Evolutionary conservation across 805 yeast genomes (phyloP).

Genomic region (Yamadazyma philogaea): DNA sequence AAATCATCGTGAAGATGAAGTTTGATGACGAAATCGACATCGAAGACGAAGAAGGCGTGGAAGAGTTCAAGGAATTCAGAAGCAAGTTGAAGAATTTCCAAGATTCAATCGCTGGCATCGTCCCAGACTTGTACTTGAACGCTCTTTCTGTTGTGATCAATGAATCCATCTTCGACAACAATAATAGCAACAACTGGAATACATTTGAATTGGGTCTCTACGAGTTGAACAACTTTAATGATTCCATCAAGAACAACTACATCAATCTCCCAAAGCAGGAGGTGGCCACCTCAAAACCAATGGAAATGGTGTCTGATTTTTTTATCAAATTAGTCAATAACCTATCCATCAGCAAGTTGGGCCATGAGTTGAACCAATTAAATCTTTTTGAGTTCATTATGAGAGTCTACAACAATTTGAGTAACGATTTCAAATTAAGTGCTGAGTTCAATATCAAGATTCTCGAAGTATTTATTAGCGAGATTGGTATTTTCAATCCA

Average conservation of each 20-base stretch:
- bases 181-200: slow-evolving; percentile 53
- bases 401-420: slow-evolving; percentile 67
- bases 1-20: slow-evolving; percentile 73
- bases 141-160: slow-evolving; percentile 60
- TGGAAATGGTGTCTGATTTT: slow-evolving; percentile 57
- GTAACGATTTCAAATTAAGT: slow-evolving; percentile 23
- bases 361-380: slow-evolving; percentile 80
- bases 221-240: slow-evolving; percentile 77
- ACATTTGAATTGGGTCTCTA: slow-evolving; percentile 81
- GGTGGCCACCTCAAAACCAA: slow-evolving; percentile 64
- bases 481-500: slow-evolving; percentile 75
- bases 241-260: slow-evolving; percentile 73
- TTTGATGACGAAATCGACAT: slow-evolving; percentile 63
- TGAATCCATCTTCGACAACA: slow-evolving; percentile 35
- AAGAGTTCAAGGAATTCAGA: slow-evolving; percentile 79
- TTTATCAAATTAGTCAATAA: slow-evolving; percentile 53
- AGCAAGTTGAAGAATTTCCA: slow-evolving; percentile 72
- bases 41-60: slow-evolving; percentile 69
- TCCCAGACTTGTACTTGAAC: slow-evolving; percentile 59
- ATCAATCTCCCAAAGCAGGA: slow-evolving; percentile 66
- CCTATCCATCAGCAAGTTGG: slow-evolving; percentile 43
- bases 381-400: slow-evolving; percentile 81
- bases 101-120: slow-evolving; percentile 65
- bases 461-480: slow-evolving; percentile 74
- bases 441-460: slow-evolving; percentile 51